Conservation (phyloP, 169 alveolate genomes). For the Amoebophrya sp. region DNA sequence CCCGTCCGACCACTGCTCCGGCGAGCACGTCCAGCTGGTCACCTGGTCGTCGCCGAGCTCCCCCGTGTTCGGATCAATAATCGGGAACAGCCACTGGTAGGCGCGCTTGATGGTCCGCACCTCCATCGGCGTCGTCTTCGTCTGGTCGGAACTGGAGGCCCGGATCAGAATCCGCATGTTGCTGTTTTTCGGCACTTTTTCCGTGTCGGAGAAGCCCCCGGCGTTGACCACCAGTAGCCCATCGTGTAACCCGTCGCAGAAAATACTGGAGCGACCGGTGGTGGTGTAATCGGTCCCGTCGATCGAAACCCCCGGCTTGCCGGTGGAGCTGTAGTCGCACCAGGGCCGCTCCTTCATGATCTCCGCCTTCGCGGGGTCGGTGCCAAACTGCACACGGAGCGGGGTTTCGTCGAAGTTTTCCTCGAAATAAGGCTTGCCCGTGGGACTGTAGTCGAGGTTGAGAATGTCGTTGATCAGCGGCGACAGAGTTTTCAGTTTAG, state of each 20-base stretch:
- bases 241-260: conserved; percentile 8
- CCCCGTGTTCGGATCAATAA: not conserved
- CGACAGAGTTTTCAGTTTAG: not conserved
- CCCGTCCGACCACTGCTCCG: conserved; percentile 10
- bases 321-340: not conserved
- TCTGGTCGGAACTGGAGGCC: not conserved
- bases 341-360: not conserved
- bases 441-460: not conserved
- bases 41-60: conserved; percentile 11
- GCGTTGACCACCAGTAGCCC: not conserved
- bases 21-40: not conserved
- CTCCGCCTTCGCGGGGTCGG: not conserved
- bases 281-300: not conserved
- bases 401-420: not conserved
- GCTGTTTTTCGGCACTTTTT: not conserved
- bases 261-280: not conserved
- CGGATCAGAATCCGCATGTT: conserved; percentile 21
- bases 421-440: not conserved
- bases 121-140: conserved; percentile 10
- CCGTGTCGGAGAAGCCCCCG: not conserved
- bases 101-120: conserved; percentile 16
- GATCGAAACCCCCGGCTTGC: not conserved
- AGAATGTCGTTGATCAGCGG: not conserved
- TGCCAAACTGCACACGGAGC: not conserved
- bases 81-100: conserved; percentile 16